Evolutionary conservation across 257 asterid species (phyloP).

Genomic region (Eucommia ulmoides): DNA sequence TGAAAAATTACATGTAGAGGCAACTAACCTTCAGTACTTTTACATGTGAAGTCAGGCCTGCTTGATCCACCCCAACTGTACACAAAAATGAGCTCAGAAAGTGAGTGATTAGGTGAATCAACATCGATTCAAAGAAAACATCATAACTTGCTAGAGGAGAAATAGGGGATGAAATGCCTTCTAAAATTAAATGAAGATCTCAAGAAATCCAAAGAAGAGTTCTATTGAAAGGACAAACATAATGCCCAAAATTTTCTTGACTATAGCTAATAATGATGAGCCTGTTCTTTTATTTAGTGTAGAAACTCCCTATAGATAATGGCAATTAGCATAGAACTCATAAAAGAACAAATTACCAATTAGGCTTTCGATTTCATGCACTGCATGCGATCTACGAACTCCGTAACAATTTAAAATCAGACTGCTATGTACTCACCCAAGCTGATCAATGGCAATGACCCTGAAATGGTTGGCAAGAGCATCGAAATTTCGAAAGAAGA

Average conservation of each 20-base stretch:
- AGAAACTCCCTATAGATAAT: neutral
- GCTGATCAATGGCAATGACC: slow-evolving; percentile 91
- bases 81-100: neutral
- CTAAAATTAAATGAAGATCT: neutral
- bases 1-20: neutral
- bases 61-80: slow-evolving; percentile 99
- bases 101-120: neutral
- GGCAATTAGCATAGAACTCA: neutral
- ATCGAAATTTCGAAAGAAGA: slow-evolving; percentile 88
- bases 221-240: neutral
- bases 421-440: slow-evolving; percentile 43
- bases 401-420: too few relatives aligned
- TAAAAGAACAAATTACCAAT: neutral
- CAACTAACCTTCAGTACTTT: slow-evolving; percentile 87
- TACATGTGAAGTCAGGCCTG: slow-evolving; percentile 94
- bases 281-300: neutral
- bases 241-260: neutral
- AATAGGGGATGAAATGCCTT: neutral
- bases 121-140: too few relatives aligned
- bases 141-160: neutral
- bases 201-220: neutral
- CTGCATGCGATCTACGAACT: too few relatives aligned
- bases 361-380: too few relatives aligned
- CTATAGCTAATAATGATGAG: neutral
- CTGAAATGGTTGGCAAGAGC: slow-evolving; percentile 69